Evolutionary conservation across 805 yeast genomes (phyloP).

Genomic region (Cephaloascus fragrans): DNA sequence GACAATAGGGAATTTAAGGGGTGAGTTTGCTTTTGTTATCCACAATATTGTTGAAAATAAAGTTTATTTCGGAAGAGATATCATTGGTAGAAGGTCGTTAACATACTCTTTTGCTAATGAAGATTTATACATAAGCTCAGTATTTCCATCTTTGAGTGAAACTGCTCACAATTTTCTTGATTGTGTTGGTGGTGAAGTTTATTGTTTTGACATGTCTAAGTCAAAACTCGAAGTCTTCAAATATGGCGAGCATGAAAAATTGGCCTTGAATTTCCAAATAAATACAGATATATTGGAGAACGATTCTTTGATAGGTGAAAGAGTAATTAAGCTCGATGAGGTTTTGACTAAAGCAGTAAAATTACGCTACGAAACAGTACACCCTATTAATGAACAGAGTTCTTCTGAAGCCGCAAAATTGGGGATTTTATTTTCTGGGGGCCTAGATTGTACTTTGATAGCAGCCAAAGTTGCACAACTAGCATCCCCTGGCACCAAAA

Average conservation of each 20-base stretch:
- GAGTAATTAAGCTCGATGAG: conserved; percentile 9
- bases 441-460: conserved; percentile 82
- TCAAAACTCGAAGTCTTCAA: not conserved
- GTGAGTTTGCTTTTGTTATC: conserved; percentile 74
- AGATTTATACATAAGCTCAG: conserved; percentile 31
- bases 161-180: conserved; percentile 27
- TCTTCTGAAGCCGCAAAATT: conserved; percentile 21
- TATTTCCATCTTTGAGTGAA: conserved; percentile 8
- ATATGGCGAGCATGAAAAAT: not conserved
- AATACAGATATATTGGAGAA: conserved; percentile 8
- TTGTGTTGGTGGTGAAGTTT: conserved; percentile 45
- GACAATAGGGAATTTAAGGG: conserved; percentile 41
- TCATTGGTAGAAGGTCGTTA: conserved; percentile 73
- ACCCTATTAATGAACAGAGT: conserved; percentile 36
- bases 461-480: conserved; percentile 41
- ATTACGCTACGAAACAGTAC: conserved; percentile 49
- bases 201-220: conserved; percentile 23
- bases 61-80: conserved; percentile 77
- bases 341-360: conserved; percentile 27
- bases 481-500: conserved; percentile 16
- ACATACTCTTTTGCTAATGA: conserved; percentile 24
- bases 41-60: conserved; percentile 27
- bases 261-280: not conserved
- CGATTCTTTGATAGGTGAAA: conserved; percentile 5
- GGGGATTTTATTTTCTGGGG: conserved; percentile 84